Percentiles rank a stretch among this genome's conserved stretches.
These are phyloP conservation scores for Hygrophorus russula DNA, from an alignment of 768 basidiomycete species.

Conservation along the genomic window DNA sequence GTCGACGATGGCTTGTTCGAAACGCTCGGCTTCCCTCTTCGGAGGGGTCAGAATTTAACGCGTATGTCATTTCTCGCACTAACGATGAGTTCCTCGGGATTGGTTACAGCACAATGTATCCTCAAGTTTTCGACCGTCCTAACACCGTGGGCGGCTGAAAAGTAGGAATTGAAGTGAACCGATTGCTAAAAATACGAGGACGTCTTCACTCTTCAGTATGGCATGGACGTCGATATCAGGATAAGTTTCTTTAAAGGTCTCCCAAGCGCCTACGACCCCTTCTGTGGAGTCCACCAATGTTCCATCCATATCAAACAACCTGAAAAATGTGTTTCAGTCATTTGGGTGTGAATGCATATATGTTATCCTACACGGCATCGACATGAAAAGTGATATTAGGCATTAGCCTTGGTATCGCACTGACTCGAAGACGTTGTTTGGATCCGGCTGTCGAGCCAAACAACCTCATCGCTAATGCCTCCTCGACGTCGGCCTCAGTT, in stretches of 20 bases:
- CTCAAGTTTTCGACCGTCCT: constrained; percentile 75
- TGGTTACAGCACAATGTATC: constrained; percentile 57
- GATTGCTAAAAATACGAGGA: constrained; percentile 3
- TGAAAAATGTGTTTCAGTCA: constrained; percentile 13
- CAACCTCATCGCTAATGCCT: constrained; percentile 42
- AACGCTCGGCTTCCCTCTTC: constrained; percentile 62
- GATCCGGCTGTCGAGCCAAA: constrained; percentile 26
- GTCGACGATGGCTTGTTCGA: constrained; percentile 71
- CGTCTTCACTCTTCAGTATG: constrained; percentile 49
- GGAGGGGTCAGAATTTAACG: constrained; percentile 4
- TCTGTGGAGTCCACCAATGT: constrained; percentile 76
- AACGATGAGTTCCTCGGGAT: constrained; percentile 63
- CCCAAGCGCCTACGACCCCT: constrained; percentile 78
- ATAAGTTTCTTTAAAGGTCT: constrained; percentile 61
- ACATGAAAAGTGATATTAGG: constrained; percentile 9
- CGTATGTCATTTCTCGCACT: constrained; percentile 6
- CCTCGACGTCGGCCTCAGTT: constrained; percentile 66
- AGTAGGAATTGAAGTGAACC: not conserved
- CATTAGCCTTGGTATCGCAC: too few relatives aligned
- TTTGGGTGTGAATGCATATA: not conserved
- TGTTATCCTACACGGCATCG: constrained; percentile 34
- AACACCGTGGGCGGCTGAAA: constrained; percentile 66
- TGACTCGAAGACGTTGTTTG: constrained; percentile 19
- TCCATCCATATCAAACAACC: constrained; percentile 78
- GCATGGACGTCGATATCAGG: constrained; percentile 47